Evolutionary conservation across 208 protist species (phyloP).

Genomic region (Leishmania aethiopica): DNA sequence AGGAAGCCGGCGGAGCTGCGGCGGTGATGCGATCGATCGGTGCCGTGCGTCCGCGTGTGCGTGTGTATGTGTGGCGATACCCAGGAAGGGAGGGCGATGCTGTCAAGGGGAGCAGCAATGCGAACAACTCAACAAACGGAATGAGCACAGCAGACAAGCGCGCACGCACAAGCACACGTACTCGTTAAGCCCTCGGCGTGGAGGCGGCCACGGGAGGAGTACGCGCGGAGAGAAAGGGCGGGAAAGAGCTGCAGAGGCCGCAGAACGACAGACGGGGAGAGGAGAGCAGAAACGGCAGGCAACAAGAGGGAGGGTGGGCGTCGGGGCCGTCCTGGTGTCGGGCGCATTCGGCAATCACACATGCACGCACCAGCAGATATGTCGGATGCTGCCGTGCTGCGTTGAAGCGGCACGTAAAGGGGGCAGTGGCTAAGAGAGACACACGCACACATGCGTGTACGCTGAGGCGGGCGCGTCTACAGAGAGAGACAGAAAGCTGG

Average conservation of each 20-base stretch:
- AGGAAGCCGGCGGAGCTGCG: not conserved
- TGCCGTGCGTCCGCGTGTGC: not conserved
- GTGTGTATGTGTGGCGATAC: not conserved
- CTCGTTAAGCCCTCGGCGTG: not conserved
- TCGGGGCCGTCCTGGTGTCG: not conserved
- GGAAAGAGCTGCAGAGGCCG: conserved; percentile 11
- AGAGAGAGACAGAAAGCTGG: too few relatives aligned
- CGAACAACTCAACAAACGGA: not conserved
- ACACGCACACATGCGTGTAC: not conserved
- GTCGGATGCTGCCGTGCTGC: not conserved
- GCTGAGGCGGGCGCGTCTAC: not conserved
- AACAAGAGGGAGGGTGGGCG: not conserved
- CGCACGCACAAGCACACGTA: not conserved
- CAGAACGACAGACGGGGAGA: not conserved
- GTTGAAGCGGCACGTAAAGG: not conserved
- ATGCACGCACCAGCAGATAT: not conserved
- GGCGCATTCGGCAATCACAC: not conserved
- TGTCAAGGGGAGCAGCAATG: not conserved
- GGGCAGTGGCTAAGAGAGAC: not conserved
- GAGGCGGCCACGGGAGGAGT: not conserved
- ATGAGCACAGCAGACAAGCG: not conserved
- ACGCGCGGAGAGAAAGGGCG: conserved; percentile 2
- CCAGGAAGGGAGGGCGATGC: not conserved
- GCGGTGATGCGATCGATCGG: not conserved
- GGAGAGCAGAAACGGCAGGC: not conserved